Conservation (phyloP, 495 filamentous ascomycete species). For the Paragyromitra xinjiangensis region DNA sequence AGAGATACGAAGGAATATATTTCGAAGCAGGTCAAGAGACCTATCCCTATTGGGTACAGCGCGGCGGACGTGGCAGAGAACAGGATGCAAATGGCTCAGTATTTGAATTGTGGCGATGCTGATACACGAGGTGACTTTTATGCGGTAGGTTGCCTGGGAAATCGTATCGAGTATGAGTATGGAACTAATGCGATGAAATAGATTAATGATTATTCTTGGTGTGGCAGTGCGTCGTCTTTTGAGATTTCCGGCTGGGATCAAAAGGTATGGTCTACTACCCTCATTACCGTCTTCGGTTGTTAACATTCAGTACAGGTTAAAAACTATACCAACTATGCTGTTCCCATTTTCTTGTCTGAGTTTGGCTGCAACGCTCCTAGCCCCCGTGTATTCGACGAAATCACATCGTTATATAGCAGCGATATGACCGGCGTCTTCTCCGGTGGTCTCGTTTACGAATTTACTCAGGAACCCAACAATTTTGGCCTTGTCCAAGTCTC, state of each 20-base stretch:
- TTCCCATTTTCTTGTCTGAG: conserved; percentile 95
- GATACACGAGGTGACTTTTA: conserved; percentile 87
- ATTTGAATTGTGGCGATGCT: conserved; percentile 93
- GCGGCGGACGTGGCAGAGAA: conserved; percentile 86
- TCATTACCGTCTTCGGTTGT: no score
- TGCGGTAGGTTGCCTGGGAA: conserved; percentile 66
- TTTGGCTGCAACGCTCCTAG: conserved; percentile 85
- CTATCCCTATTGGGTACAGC: conserved; percentile 91
- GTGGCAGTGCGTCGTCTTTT: conserved; percentile 72
- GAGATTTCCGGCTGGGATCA: conserved; percentile 80
- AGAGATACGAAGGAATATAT: conserved; percentile 93
- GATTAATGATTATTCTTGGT: conserved; percentile 96
- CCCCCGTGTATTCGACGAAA: conserved; percentile 81
- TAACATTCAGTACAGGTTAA: conserved; percentile 32
- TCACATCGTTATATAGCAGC: conserved; percentile 77
- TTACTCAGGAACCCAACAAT: conserved; percentile 76
- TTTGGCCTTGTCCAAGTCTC: conserved; percentile 79
- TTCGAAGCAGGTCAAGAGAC: conserved; percentile 73
- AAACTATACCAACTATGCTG: conserved; percentile 85
- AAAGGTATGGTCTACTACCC: conserved; percentile 68
- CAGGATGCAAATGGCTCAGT: conserved; percentile 85
- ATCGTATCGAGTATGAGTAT: neutral
- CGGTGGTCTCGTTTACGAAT: conserved; percentile 95
- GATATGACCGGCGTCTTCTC: conserved; percentile 94
- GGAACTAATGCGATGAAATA: conserved; percentile 20